Percentiles rank a stretch among this genome's conserved stretches.
Conservation (phyloP, 345 rosid genomes). For the Gossypium anomalum region DNA sequence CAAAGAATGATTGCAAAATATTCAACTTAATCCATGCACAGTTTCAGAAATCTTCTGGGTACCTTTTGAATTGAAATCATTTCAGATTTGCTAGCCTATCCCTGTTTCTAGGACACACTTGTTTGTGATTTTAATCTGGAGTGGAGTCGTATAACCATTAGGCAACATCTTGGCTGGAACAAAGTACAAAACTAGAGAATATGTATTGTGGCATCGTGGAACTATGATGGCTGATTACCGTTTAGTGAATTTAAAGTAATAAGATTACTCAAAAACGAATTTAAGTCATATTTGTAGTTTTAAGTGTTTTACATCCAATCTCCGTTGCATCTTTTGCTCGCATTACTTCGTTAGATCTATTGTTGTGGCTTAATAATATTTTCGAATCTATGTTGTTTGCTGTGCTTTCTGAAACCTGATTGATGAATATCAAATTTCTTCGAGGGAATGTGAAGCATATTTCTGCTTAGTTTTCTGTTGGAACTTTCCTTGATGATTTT, state of each 20-base stretch:
- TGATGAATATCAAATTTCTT: not conserved
- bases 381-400: not conserved
- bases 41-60: not conserved
- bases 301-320: not conserved
- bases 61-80: constrained; percentile 1
- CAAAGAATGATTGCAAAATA: not conserved
- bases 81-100: not conserved
- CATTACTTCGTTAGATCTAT: not conserved
- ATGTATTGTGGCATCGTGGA: not conserved
- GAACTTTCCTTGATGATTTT: constrained; percentile 7
- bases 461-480: not conserved
- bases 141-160: not conserved
- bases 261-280: not conserved
- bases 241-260: not conserved
- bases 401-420: not conserved
- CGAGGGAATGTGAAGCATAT: not conserved
- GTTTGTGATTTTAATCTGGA: not conserved
- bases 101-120: not conserved
- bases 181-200: not conserved
- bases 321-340: not conserved
- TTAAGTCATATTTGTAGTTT: not conserved
- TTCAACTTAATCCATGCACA: not conserved
- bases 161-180: not conserved
- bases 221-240: not conserved
- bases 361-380: not conserved